These are phyloP conservation scores for Astrothelium macrocarpum DNA, from an alignment of 495 filamentous ascomycete species.

Conservation along the genomic window DNA sequence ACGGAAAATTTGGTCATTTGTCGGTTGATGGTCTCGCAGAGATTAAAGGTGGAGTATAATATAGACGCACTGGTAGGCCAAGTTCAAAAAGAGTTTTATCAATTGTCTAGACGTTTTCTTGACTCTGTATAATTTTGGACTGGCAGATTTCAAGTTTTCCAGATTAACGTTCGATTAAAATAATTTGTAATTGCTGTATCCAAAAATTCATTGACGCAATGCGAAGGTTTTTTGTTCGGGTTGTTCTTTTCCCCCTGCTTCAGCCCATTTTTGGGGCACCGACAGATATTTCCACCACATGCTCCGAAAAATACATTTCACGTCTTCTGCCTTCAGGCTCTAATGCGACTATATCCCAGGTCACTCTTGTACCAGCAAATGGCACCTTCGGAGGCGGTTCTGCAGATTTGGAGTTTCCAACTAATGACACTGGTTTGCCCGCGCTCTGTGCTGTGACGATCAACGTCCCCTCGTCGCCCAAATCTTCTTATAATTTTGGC, in stretches of 20 bases:
- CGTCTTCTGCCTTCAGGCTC: neutral
- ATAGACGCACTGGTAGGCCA: too few species aligned
- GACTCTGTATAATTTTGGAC: neutral
- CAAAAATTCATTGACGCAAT: neutral
- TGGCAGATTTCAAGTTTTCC: neutral
- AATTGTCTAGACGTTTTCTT: too few species aligned
- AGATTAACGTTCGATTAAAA: neutral
- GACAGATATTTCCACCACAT: neutral
- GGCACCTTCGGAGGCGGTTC: conserved; percentile 16
- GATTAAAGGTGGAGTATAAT: too few species aligned
- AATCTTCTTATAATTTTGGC: conserved; percentile 39
- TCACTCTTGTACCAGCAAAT: conserved; percentile 8
- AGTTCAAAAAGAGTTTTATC: too few species aligned
- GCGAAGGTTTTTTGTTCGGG: neutral
- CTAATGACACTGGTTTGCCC: conserved; percentile 37
- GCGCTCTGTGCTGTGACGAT: conserved; percentile 42
- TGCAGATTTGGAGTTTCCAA: conserved; percentile 35
- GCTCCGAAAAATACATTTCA: neutral
- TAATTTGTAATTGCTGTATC: neutral
- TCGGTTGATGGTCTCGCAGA: neutral
- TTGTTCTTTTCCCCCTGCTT: neutral
- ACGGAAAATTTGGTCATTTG: neutral
- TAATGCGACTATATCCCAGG: conserved; percentile 9
- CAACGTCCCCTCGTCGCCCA: conserved; percentile 35
- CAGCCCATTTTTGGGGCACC: neutral